phyloP scores from a whole-genome alignment of 768 basidiomycete genomes.

The Imleria badia region DNA sequence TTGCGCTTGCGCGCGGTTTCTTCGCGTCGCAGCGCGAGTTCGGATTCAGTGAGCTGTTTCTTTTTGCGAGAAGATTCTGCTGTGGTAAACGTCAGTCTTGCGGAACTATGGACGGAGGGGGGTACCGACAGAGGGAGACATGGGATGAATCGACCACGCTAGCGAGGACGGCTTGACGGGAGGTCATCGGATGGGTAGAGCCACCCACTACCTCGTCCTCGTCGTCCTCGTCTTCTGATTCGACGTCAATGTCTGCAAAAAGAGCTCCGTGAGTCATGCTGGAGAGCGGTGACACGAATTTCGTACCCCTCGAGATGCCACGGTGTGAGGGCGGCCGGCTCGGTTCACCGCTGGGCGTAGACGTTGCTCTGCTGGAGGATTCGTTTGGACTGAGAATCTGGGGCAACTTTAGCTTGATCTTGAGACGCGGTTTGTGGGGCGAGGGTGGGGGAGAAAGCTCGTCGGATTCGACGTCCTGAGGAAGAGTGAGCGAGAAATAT shows the following conservation, averaged over 20 bases:
- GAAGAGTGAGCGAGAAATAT: background rate
- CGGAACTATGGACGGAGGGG: background rate
- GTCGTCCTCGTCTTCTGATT: slow-evolving; percentile 43
- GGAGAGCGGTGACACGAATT: background rate
- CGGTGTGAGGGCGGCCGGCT: slow-evolving; percentile 28
- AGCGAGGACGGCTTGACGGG: slow-evolving; percentile 69
- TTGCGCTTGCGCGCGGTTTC: slow-evolving; percentile 83
- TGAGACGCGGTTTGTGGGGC: slow-evolving; percentile 45
- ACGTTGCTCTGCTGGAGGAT: slow-evolving; percentile 29
- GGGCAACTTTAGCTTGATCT: slow-evolving; percentile 62
- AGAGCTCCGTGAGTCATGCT: background rate
- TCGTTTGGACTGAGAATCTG: slow-evolving; percentile 34
- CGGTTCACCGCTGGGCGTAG: slow-evolving; percentile 22
- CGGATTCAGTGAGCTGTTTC: slow-evolving; percentile 67
- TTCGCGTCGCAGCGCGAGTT: slow-evolving; percentile 71
- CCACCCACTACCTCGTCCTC: slow-evolving; percentile 39
- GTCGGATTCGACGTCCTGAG: slow-evolving; percentile 35
- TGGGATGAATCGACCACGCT: slow-evolving; percentile 68
- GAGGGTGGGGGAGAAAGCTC: slow-evolving; percentile 35
- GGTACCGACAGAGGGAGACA: slow-evolving; percentile 54
- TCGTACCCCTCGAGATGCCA: slow-evolving; percentile 25
- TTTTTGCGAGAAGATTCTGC: slow-evolving; percentile 35
- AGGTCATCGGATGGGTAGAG: slow-evolving; percentile 45
- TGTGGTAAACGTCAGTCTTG: background rate
- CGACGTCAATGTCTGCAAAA: slow-evolving; percentile 37